Base-by-base conservation (phyloP, 441 rosid species). In the California macrophylla region DNA sequence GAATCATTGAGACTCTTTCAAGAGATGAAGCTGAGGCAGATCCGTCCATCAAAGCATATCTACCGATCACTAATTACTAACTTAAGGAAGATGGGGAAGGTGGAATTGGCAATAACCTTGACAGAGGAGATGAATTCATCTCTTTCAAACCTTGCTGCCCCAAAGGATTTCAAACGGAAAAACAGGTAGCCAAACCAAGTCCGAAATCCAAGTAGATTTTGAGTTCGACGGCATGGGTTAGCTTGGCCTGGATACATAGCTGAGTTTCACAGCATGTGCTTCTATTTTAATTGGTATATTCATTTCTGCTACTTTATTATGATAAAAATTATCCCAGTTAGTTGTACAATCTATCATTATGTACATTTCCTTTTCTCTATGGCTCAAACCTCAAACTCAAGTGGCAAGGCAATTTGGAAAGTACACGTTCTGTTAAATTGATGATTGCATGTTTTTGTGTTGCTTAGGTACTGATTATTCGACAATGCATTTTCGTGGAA, bases 21-120 rank as follows among this genome's bases (percentile, higher is more conserved):
- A 34, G 90, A 92, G 76, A 90, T 92, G 96, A 90, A 88, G 78
- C 75, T 38, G 69, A 72, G 70, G 78, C 72, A 80, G 79, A 84
- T 92, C 60, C 83, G 73, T 24, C 95, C 98, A 29, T 88, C 98
- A 0, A 68, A 86, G 21, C 82, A 88, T 54, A 70, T 85, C 25
- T 90, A 87, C 74, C 66, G 91, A 75, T 88, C 92, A 0, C 69
- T 90, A 47, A 78, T 90, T 5, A 80, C 78, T 78, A 74, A 79
- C 75, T 72, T 80, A 69, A 89, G 87, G 85, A 90, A 85, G 80
- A 73, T 83, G 24, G 96, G 93, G 52, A 86, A 84, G 72, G 67
- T 80, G 70, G 79, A 85, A 54, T 76, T 79, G 30, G 92, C 92
- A 24, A 34, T 66, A 71, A 76, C 78, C 66, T 69, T 89, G 56